phyloP scores from a whole-genome alignment of 2,329 filamentous ascomycete species.

The Fusarium heterosporum region DNA sequence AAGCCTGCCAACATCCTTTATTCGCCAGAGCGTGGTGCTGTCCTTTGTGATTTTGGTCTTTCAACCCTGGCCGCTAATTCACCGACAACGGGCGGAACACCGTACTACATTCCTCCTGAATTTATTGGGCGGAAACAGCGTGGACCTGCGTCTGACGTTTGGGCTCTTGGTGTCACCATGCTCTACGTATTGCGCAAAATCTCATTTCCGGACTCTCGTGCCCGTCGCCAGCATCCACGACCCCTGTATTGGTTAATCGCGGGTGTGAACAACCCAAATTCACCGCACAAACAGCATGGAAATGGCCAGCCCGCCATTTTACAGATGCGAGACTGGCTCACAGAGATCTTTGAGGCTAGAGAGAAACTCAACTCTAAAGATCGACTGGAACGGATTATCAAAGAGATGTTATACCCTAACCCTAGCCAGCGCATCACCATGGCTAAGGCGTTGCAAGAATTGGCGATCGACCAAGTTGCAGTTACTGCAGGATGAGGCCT shows the following conservation, averaged over 20 bases:
- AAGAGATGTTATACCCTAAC: conserved; percentile 66
- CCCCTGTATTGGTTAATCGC: conserved; percentile 70
- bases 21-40: conserved; percentile 67
- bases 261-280: conserved; percentile 60
- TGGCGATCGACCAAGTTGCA: conserved; percentile 50
- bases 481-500: conserved; percentile 23
- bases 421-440: conserved; percentile 66
- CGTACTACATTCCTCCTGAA: conserved; percentile 71
- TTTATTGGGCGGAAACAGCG: conserved; percentile 67
- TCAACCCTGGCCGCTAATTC: conserved; percentile 61
- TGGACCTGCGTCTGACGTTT: conserved; percentile 67
- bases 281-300: conserved; percentile 50
- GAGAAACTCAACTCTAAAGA: conserved; percentile 60
- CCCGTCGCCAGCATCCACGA: conserved; percentile 59
- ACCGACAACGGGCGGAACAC: conserved; percentile 66
- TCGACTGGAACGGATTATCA: conserved; percentile 63
- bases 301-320: conserved; percentile 57
- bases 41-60: conserved; percentile 71
- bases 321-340: conserved; percentile 69
- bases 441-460: conserved; percentile 61
- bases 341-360: conserved; percentile 63
- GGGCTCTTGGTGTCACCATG: conserved; percentile 71
- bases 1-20: conserved; percentile 72
- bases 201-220: conserved; percentile 64
- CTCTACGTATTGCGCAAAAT: conserved; percentile 69